Evolutionary conservation across 2,329 filamentous ascomycete genomes (phyloP), one percentile per base, ranked within the genome.

Genomic region (Rhynchosporium secalis): DNA sequence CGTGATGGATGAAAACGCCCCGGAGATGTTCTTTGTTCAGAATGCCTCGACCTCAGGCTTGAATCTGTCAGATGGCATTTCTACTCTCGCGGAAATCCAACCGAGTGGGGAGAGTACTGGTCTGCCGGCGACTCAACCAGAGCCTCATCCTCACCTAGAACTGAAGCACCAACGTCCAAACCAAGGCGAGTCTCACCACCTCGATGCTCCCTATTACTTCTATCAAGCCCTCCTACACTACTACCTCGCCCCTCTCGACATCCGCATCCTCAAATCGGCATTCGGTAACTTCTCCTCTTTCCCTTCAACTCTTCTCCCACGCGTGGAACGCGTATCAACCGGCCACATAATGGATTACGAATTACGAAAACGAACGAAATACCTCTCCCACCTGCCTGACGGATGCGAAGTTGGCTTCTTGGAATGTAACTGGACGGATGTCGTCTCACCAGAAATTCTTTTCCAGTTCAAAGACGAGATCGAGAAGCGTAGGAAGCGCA

Each of bases 401-500:
- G 88, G 88, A 10, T 90, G 87, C 72, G 88, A 91, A 72, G 87
- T 91, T 26, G 84, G 78, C 51, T 91, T 91, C 68, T 75, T 91
- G 1, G 88, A 91, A 75, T 91, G 88, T 69, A 87, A 91, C 70
- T 91, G 88, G 88, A 87, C 86, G 1, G 88, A 90, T 70, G 81
- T 88, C 1, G 86, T 91, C 13, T 76, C 78, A 2, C 80, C 84
- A 0, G 82, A 85, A 49, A 76, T 90, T 4, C 75, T 91, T 26
- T 81, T 82, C 46, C 80, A 80, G 28, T 91, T 90, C 73, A 79
- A 78, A 60, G 73, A 80, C 0, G 87, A 91, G 66, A 86, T 88
- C 38, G 84, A 86, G 61, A 80, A 80, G 64, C 77, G 88, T 56
- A 78, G 87, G 62, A 88, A 85, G 71, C 80, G 81, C 63, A 87